A percentile compares a stretch with the other conserved stretches of the same genome.
These are phyloP conservation scores for Apophysomyces sp. DNA, from an alignment of 371 early-diverging fungal species.

Conservation along the genomic window DNA sequence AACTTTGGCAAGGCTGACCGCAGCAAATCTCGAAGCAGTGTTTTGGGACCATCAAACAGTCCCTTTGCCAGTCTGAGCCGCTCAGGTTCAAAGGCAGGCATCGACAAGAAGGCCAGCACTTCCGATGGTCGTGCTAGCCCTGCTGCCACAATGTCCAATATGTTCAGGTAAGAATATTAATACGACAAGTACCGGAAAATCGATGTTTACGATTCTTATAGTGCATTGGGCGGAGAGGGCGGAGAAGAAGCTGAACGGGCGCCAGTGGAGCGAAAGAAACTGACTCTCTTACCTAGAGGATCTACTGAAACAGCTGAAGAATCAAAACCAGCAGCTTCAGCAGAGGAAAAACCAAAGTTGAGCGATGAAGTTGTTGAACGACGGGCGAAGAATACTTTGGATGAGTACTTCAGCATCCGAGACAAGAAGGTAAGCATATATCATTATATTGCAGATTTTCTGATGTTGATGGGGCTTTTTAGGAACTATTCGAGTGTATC, in stretches of 20 bases:
- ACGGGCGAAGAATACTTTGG: conserved; percentile 65
- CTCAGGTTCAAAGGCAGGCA: conserved; percentile 24
- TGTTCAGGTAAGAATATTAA: conserved; percentile 41
- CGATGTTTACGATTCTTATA: background rate
- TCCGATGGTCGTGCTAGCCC: conserved; percentile 27
- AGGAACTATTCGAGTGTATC: conserved; percentile 62
- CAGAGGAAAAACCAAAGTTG: conserved; percentile 39
- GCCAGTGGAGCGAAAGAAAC: conserved; percentile 37
- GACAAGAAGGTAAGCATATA: conserved; percentile 44
- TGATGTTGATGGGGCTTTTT: background rate
- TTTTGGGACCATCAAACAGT: conserved; percentile 60
- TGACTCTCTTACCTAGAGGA: conserved; percentile 45
- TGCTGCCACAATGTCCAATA: conserved; percentile 52
- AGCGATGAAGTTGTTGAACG: conserved; percentile 57
- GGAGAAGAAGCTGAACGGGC: conserved; percentile 45
- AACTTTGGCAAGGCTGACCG: conserved; percentile 80
- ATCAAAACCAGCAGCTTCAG: conserved; percentile 10
- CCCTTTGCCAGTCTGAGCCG: conserved; percentile 55
- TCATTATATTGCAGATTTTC: background rate
- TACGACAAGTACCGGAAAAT: background rate
- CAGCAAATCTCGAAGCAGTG: conserved; percentile 51
- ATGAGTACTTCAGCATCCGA: conserved; percentile 65
- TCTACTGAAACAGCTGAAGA: conserved; percentile 10
- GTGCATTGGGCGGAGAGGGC: conserved; percentile 49
- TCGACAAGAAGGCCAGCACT: conserved; percentile 30